Base-by-base conservation (phyloP, 164 flowering plant genomes). In the Pachysandra terminalis region DNA sequence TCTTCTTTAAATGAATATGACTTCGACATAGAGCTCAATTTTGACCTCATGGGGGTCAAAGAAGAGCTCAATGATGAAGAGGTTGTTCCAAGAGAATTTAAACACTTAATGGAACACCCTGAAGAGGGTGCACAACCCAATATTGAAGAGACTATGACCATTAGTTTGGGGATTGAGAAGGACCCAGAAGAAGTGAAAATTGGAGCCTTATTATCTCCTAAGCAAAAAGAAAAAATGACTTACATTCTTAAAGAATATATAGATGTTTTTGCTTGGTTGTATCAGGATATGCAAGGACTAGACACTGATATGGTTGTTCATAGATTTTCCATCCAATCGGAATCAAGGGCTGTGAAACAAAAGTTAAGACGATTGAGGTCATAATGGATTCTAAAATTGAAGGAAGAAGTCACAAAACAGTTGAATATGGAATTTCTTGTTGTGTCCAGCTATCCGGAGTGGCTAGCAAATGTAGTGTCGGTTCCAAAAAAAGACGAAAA, bases 401-500 rank as follows among this genome's bases (percentile, higher is more conserved):
- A 45, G 10, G 51, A 45, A 1, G 51, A 45, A 45, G 51, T 45
- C 10, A 12, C 1, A 15, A 45, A 45, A 13, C 51, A 45, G 10
- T 45, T 45, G 9, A 10, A 45, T 10, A 13, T 13, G 1, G 51
- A 13, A 5, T 45, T 45, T 12, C 45, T 40, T 10, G 45, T 40
- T 5, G n/a, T n/a, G n/a, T n/a, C n/a, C n/a, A n/a, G n/a, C n/a
- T n/a, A n/a, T n/a, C n/a, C n/a, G n/a, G n/a, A 45, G 35, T 54
- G 67, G 62, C 16, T 70, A 19, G 66, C 62, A 0, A 63, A 70
- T 17, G 52, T 62, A 1, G 56, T 41, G 3, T 37, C 21, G 10
- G 67, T 70, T 0, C 45, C 63, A 14, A 66, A 66, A 49, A 70
- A 70, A 26, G 63, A 61, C 22, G 63, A 19, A 0, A 41, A 48